Percentiles rank a stretch among this genome's conserved stretches.
phyloP scores from a whole-genome alignment of 148 eudicot species.

The Persicaria maculosa region DNA sequence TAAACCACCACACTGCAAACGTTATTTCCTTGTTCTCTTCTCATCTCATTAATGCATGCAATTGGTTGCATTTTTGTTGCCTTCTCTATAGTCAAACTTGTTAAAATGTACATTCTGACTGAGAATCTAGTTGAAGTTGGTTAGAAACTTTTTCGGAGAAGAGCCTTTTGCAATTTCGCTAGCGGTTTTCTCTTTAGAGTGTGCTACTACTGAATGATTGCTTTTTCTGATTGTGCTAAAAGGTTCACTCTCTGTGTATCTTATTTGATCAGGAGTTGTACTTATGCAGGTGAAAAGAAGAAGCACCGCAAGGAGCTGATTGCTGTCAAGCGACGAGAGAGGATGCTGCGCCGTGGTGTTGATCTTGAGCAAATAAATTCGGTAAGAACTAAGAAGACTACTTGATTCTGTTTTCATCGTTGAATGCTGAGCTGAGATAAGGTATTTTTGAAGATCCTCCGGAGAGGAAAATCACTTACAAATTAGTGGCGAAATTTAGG shows the following conservation, averaged over 20 bases:
- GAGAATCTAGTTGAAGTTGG: background rate
- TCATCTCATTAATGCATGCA: background rate
- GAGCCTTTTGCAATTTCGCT: background rate
- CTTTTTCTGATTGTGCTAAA: background rate
- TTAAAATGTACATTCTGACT: background rate
- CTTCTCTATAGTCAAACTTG: background rate
- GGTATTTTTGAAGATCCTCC: background rate
- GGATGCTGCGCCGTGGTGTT: constrained; percentile 79
- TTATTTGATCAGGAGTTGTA: background rate
- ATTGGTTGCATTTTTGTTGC: background rate
- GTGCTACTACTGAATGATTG: background rate
- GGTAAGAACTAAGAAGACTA: constrained; percentile 61
- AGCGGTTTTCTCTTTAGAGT: background rate
- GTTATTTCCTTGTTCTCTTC: background rate
- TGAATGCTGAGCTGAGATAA: background rate
- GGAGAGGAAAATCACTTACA: background rate
- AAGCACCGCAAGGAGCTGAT: constrained; percentile 74
- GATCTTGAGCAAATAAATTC: constrained; percentile 76
- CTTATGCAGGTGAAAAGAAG: constrained; percentile 75
- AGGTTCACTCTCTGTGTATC: background rate
- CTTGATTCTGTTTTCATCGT: background rate
- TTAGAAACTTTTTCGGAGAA: background rate
- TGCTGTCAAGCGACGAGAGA: constrained; percentile 74
- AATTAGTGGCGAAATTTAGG: background rate
- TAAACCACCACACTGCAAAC: background rate